phyloP scores from a whole-genome alignment of 2,329 filamentous ascomycete species.

The Scedosporium apiospermum region DNA sequence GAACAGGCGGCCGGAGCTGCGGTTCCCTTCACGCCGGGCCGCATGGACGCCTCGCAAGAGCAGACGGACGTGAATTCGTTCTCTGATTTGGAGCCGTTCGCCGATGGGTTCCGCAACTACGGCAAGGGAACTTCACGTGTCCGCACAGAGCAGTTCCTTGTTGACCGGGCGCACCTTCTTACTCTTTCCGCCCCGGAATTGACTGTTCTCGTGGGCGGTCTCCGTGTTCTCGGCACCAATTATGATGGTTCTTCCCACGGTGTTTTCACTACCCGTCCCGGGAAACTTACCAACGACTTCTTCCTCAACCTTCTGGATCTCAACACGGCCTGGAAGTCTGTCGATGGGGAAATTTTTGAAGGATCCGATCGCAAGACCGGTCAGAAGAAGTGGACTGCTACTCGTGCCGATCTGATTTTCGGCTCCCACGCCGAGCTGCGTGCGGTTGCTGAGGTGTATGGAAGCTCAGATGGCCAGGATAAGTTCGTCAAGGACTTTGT shows the following conservation, averaged over 20 bases:
- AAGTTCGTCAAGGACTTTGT: constrained; percentile 67
- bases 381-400: constrained; percentile 57
- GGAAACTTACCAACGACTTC: constrained; percentile 69
- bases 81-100: constrained; percentile 54
- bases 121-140: constrained; percentile 52
- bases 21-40: constrained; percentile 66
- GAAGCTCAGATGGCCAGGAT: constrained; percentile 43
- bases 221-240: constrained; percentile 62
- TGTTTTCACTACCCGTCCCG: constrained; percentile 58
- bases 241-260: constrained; percentile 59
- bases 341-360: constrained; percentile 47
- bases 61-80: constrained; percentile 61
- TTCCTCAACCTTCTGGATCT: constrained; percentile 70
- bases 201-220: constrained; percentile 61
- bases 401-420: constrained; percentile 60
- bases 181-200: constrained; percentile 62
- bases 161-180: constrained; percentile 64
- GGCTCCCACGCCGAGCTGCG: constrained; percentile 67
- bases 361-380: constrained; percentile 58
- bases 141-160: constrained; percentile 57
- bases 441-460: constrained; percentile 63
- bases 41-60: constrained; percentile 61
- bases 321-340: constrained; percentile 47
- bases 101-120: constrained; percentile 77
- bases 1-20: constrained; percentile 59